Conservation (phyloP, 2,329 filamentous ascomycete genomes). For the Botrytis sinoallii region DNA sequence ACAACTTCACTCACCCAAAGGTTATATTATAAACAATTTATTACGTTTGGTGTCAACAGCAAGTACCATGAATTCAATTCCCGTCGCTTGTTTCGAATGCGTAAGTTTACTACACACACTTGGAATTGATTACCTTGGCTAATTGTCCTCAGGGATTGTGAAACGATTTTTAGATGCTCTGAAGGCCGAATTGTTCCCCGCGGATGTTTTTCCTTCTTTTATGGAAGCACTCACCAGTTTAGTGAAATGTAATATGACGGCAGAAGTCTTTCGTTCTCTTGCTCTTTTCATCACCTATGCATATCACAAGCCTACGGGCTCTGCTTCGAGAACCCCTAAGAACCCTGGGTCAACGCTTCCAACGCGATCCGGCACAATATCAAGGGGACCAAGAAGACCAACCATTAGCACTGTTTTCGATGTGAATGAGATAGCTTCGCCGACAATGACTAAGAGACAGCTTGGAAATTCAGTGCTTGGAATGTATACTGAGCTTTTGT, state of each 20-base stretch:
- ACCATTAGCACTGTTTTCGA: constrained; percentile 32
- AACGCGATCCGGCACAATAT: constrained; percentile 38
- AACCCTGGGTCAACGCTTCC: constrained; percentile 45
- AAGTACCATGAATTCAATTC: constrained; percentile 92
- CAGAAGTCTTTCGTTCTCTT: constrained; percentile 80
- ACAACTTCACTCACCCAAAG: constrained; percentile 74
- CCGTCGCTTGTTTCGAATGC: constrained; percentile 81
- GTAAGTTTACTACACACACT: constrained; percentile 51
- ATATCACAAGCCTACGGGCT: constrained; percentile 60
- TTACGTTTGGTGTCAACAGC: constrained; percentile 83
- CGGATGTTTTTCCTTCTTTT: constrained; percentile 71
- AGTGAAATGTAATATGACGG: constrained; percentile 75
- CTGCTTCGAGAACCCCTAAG: constrained; percentile 52
- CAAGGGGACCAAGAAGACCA: constrained; percentile 33
- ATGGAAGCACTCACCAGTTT: constrained; percentile 76
- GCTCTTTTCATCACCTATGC: constrained; percentile 93
- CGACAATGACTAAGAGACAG: constrained; percentile 59
- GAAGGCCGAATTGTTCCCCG: constrained; percentile 75
- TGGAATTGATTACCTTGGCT: constrained; percentile 13
- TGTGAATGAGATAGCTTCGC: constrained; percentile 38
- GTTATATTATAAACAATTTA: constrained; percentile 90
- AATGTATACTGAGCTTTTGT: constrained; percentile 76
- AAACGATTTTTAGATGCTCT: constrained; percentile 87
- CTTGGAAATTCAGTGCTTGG: constrained; percentile 72
- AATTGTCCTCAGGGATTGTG: constrained; percentile 64